These are phyloP conservation scores for Paxillus ammoniavirescens DNA, from an alignment of 768 basidiomycete genomes.

Conservation along the genomic window DNA sequence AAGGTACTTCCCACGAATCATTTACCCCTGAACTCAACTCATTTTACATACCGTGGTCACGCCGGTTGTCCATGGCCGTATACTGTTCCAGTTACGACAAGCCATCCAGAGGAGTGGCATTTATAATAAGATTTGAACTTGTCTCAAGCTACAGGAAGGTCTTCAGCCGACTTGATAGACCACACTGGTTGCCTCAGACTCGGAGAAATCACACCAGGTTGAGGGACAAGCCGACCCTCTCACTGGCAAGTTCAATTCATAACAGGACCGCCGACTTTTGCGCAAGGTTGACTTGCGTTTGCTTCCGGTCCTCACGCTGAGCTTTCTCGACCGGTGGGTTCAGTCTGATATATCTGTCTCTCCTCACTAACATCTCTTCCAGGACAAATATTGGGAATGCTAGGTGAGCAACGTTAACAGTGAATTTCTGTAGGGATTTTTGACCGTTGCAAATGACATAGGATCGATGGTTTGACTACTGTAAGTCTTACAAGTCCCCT, in stretches of 20 bases:
- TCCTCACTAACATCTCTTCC: background rate
- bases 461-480: slow-evolving; percentile 51
- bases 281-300: slow-evolving; percentile 37
- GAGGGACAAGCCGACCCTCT: background rate
- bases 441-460: slow-evolving; percentile 18
- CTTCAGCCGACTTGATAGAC: background rate
- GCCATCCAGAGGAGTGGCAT: background rate
- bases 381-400: slow-evolving; percentile 41
- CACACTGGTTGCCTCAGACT: slow-evolving; percentile 8
- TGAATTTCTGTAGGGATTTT: background rate
- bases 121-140: background rate
- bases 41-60: background rate
- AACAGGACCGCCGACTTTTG: slow-evolving; percentile 25
- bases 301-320: slow-evolving; percentile 40
- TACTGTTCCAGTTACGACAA: background rate
- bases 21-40: background rate
- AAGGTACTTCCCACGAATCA: slow-evolving; percentile 17
- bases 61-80: background rate
- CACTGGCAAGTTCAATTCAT: background rate
- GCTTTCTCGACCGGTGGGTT: slow-evolving; percentile 39
- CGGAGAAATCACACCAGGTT: slow-evolving; percentile 10
- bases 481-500: slow-evolving; percentile 24
- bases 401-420: slow-evolving; percentile 22
- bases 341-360: background rate
- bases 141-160: background rate